Base-by-base conservation (phyloP, 1,139 yeast species). In the Candida sp. region DNA sequence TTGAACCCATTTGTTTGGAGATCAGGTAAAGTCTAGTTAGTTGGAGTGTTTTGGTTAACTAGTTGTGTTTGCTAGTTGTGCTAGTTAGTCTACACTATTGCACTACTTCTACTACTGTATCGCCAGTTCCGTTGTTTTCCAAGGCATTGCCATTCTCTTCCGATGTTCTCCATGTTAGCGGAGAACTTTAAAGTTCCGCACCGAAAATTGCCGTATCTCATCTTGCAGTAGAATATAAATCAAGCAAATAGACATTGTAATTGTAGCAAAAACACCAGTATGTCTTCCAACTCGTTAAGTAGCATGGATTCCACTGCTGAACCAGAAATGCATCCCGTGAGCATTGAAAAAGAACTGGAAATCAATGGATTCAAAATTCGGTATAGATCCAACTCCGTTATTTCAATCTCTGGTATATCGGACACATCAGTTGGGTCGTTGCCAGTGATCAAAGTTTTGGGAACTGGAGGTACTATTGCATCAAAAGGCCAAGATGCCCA, bases 391-490 rank as follows among this genome's bases (percentile, higher is more conserved):
- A 50, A 47, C 38, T 54, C 58, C 1, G 22, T 39, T 2, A 35
- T 39, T 2, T 52, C 57, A 2, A 36, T 43, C 22, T 21, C 40
- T 21, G 33, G 33, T 21, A 27, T 19, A 19, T 35, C 41, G n/a
- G 27, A 30, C 15, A 36, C 42, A 21, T 19, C 45, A 36, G 33
- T 47, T 39, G 29, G 55, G 49, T 5, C 43, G 48, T 25, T 70
- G 35, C 81, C 81, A 1, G 58, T 60, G 5, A 66, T 83, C 41
- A 82, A 82, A 51, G 80, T 83, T 21, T 63, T 83, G 32, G 89
- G 87, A 2, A 83, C 89, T 1, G 89, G 89, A 7, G 89, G 89
- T 11, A 83, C 89, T 3, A 83, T 83, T 51, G 88, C 88, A 1
- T 80, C 87, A 1, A 81, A 81, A 54, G 87, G 86, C 0, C 60